Conservation (phyloP, 2,329 filamentous ascomycete species). For the Capronia coronata region DNA sequence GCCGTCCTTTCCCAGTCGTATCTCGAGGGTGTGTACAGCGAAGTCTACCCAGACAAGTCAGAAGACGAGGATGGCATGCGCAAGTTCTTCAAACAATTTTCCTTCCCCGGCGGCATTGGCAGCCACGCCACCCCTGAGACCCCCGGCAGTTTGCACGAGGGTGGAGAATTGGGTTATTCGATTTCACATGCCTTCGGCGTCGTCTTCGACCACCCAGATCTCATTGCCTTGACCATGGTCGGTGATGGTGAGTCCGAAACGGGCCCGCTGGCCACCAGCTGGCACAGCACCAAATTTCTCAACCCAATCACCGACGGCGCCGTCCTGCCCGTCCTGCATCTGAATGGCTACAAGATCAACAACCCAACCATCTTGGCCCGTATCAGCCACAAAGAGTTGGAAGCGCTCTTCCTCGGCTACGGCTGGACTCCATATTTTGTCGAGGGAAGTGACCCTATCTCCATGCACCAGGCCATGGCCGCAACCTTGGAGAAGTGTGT, state of each 20-base stretch:
- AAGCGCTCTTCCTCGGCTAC: slow-evolving; percentile 63
- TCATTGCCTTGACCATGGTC: slow-evolving; percentile 71
- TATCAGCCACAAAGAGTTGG: slow-evolving; percentile 66
- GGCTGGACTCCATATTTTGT: slow-evolving; percentile 77
- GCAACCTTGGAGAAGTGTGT: slow-evolving; percentile 68
- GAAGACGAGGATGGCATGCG: slow-evolving; percentile 63
- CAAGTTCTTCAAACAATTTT: slow-evolving; percentile 76
- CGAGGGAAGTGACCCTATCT: slow-evolving; percentile 64
- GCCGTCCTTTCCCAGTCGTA: slow-evolving; percentile 70
- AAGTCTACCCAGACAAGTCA: slow-evolving; percentile 68
- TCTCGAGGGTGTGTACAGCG: slow-evolving; percentile 69
- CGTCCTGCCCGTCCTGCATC: slow-evolving; percentile 68
- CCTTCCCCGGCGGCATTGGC: slow-evolving; percentile 71
- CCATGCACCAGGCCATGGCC: slow-evolving; percentile 79
- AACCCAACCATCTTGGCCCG: slow-evolving; percentile 68
- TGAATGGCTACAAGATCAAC: slow-evolving; percentile 83
- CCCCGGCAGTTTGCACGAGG: slow-evolving; percentile 69
- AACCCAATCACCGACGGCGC: slow-evolving; percentile 73
- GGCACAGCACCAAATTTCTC: slow-evolving; percentile 77
- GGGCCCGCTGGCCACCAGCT: slow-evolving; percentile 68
- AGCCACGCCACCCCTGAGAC: slow-evolving; percentile 74
- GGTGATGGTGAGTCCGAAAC: slow-evolving; percentile 79
- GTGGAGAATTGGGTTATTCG: slow-evolving; percentile 74
- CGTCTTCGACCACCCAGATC: slow-evolving; percentile 66
- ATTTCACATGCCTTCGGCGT: slow-evolving; percentile 72